Percentiles rank a stretch among this genome's conserved stretches.
These are phyloP conservation scores for Stagonosporopsis tanaceti DNA, from an alignment of 2,329 filamentous ascomycete species.

Conservation along the genomic window DNA sequence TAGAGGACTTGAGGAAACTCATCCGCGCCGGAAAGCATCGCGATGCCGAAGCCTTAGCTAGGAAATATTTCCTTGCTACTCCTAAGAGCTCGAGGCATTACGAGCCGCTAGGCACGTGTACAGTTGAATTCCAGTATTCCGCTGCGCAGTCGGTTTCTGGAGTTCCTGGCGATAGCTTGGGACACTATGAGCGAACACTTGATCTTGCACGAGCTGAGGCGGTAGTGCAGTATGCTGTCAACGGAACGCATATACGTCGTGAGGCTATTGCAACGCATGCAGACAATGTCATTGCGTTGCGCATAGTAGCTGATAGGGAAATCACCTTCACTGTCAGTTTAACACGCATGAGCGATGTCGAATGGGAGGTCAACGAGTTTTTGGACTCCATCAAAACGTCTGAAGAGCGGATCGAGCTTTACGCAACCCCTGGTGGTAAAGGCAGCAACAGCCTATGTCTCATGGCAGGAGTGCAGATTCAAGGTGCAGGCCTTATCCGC, in stretches of 20 bases:
- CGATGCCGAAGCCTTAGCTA: slow-evolving; percentile 54
- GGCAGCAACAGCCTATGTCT: slow-evolving; percentile 21
- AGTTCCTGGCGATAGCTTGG: slow-evolving; percentile 5
- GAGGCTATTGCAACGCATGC: slow-evolving; percentile 55
- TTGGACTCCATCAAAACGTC: slow-evolving; percentile 50
- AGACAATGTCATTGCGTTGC: slow-evolving; percentile 51
- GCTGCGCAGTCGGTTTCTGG: slow-evolving; percentile 2
- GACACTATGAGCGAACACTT: slow-evolving; percentile 51
- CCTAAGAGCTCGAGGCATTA: slow-evolving; percentile 59
- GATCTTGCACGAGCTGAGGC: slow-evolving; percentile 50
- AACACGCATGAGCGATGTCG: slow-evolving; percentile 52
- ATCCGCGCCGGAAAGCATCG: slow-evolving; percentile 52
- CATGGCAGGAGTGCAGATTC: slow-evolving; percentile 7
- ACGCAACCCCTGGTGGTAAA: slow-evolving; percentile 23
- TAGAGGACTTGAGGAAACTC: slow-evolving; percentile 51
- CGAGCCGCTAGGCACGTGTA: slow-evolving; percentile 52
- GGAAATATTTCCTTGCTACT: slow-evolving; percentile 55
- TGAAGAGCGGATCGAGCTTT: slow-evolving; percentile 11
- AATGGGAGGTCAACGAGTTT: slow-evolving; percentile 57
- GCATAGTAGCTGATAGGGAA: slow-evolving; percentile 31
- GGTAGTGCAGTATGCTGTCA: slow-evolving; percentile 50
- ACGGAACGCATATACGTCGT: slow-evolving; percentile 45
- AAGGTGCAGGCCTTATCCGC: slow-evolving; percentile 10
- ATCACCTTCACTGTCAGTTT: slow-evolving; percentile 37
- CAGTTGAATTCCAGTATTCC: slow-evolving; percentile 13